These are phyloP conservation scores for Talaromyces stipitatus DNA, from an alignment of 495 filamentous ascomycete species.

Conservation along the genomic window DNA sequence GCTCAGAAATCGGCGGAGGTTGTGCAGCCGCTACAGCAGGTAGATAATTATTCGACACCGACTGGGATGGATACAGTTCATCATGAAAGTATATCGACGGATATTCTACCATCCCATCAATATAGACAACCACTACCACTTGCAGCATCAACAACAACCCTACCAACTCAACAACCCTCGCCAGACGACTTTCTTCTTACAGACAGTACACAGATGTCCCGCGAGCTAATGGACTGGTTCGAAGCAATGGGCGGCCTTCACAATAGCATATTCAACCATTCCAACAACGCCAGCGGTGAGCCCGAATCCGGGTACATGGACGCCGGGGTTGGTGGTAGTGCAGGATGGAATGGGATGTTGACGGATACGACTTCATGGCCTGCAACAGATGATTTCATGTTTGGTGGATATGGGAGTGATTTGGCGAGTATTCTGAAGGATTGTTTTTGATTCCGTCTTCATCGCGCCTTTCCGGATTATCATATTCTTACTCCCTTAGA, in stretches of 20 bases:
- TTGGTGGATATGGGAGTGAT: conserved; percentile 27
- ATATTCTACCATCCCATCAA: background rate
- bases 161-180: background rate
- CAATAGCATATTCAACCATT: conserved; percentile 8
- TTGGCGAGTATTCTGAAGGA: conserved; percentile 33
- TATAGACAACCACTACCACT: background rate
- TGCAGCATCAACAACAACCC: background rate
- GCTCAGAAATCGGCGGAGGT: background rate
- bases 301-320: background rate
- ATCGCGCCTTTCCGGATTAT: background rate
- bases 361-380: conserved; percentile 5
- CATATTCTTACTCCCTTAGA: no score
- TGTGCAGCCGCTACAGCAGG: background rate
- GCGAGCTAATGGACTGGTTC: conserved; percentile 35
- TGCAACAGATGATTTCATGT: conserved; percentile 16
- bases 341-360: conserved; percentile 13
- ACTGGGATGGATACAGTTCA: no score
- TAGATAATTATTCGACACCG: no score
- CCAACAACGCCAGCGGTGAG: background rate
- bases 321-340: background rate
- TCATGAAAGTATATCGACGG: no score
- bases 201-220: conserved; percentile 31
- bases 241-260: conserved; percentile 32
- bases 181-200: background rate
- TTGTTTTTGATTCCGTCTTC: conserved; percentile 15